These are phyloP conservation scores for Hericium coralloides DNA, from an alignment of 768 basidiomycete species.

Conservation along the genomic window DNA sequence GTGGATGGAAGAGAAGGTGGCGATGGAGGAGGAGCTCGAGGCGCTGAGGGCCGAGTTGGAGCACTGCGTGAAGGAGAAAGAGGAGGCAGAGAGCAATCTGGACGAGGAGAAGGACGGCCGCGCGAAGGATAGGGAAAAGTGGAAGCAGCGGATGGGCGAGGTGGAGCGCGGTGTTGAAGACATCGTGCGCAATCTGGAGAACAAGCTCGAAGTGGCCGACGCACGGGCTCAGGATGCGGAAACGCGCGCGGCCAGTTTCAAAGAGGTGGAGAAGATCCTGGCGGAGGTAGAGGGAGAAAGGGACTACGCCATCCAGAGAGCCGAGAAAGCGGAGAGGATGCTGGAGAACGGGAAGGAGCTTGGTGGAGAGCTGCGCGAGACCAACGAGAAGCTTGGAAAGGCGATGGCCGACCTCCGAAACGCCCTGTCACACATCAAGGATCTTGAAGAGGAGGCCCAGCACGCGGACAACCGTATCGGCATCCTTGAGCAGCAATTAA, in stretches of 20 bases:
- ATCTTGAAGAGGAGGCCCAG: constrained; percentile 53
- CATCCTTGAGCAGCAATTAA: constrained; percentile 47
- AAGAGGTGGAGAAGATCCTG: constrained; percentile 39
- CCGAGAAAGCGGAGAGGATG: constrained; percentile 53
- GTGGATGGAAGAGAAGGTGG: constrained; percentile 66
- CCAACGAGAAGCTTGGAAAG: constrained; percentile 49
- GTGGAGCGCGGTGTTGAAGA: constrained; percentile 62
- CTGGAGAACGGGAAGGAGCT: constrained; percentile 60
- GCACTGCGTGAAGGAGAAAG: constrained; percentile 23
- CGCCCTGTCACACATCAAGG: constrained; percentile 48
- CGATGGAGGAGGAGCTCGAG: constrained; percentile 30
- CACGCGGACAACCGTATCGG: constrained; percentile 42
- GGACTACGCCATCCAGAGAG: constrained; percentile 48
- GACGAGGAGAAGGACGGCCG: constrained; percentile 49
- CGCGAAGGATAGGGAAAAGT: constrained; percentile 57
- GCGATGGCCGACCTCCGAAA: constrained; percentile 51
- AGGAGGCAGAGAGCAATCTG: constrained; percentile 35
- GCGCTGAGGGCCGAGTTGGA: constrained; percentile 29
- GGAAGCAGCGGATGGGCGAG: constrained; percentile 62
- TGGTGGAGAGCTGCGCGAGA: constrained; percentile 56
- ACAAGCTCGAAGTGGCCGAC: constrained; percentile 44
- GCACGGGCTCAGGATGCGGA: constrained; percentile 29
- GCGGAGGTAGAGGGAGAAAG: constrained; percentile 40
- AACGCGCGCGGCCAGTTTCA: constrained; percentile 30
- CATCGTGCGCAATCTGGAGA: constrained; percentile 59